Evolutionary conservation across 306 rosid species (phyloP), one percentile per base, ranked within the genome.

Genomic region (Castanea mollissima): DNA sequence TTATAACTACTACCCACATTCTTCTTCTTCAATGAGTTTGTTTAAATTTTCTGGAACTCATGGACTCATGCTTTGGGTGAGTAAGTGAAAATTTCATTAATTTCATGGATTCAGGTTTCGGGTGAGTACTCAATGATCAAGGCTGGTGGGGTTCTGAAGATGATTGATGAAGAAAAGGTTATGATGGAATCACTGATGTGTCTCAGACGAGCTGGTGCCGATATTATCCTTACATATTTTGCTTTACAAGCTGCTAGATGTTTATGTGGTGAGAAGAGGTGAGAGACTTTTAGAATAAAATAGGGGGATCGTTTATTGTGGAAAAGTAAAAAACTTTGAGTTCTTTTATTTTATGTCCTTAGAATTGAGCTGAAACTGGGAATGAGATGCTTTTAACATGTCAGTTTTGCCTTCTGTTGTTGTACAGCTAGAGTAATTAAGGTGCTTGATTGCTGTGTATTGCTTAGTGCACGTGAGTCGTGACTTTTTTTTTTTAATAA

Each of bases 111-210:
- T 25, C 51, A 96, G 99, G 99, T 96, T 69, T 96, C 99, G 27
- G 99, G 99, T n/a, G 98, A 93, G 79, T 96, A 93, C 73, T 91
- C 99, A 3, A 96, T 93, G 97, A 93, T 93, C 77, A 93, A 96
- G 84, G 99, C 97, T 9, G 97, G 91, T 2, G 97, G 91, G 34
- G 89, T 90, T 23, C 93, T 91, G 2, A 90, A 91, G 82, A 93
- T 91, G 99, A 91, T 93, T 32, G 99, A 93, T 1, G 99, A 96
- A 83, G 93, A 96, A 73, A 89, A 81, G 78, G 99, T 96, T 57
- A 93, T 96, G 99, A 74, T 96, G 93, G 99, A 95, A 74, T 95
- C 99, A 4, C 78, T 95, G 25, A 21, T 95, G 89, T 93, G 99
- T 81, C 92, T 95, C 73, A 89, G 99, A 49, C 88, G 99, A 65